Evolutionary conservation across 805 yeast genomes (phyloP).

Genomic region (Metschnikowia peoriensis): DNA sequence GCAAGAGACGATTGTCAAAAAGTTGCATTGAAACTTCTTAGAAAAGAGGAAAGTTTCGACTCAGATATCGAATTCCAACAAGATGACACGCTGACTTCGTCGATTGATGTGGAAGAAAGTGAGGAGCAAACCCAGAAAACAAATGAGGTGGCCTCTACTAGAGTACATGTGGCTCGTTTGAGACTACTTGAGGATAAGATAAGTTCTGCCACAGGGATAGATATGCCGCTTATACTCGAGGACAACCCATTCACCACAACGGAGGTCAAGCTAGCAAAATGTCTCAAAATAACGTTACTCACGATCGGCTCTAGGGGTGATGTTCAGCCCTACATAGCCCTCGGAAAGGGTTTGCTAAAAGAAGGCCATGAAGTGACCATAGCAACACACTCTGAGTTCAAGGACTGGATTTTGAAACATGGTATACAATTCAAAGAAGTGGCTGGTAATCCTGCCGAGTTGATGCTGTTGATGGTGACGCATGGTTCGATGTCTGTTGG

Average conservation of each 20-base stretch:
- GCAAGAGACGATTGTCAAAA: conserved; percentile 73
- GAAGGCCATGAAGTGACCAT: conserved; percentile 87
- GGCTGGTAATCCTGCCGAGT: conserved; percentile 91
- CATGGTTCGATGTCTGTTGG: conserved; percentile 86
- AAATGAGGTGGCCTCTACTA: conserved; percentile 11
- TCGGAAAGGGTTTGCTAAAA: conserved; percentile 70
- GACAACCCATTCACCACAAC: conserved; percentile 57
- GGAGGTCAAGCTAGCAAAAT: conserved; percentile 50
- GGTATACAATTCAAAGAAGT: conserved; percentile 68
- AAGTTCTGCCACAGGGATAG: conserved; percentile 56
- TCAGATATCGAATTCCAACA: conserved; percentile 34
- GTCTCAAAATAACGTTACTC: conserved; percentile 61
- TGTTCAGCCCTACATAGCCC: conserved; percentile 92
- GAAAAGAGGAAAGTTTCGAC: conserved; percentile 22
- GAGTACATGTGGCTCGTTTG: conserved; percentile 56
- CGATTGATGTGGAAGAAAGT: conserved; percentile 2
- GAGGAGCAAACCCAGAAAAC: conserved; percentile 4
- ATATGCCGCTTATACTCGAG: conserved; percentile 67
- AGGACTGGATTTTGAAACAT: conserved; percentile 65
- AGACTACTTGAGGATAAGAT: conserved; percentile 67
- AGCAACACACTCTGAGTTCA: conserved; percentile 83
- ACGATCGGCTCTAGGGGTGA: conserved; percentile 97
- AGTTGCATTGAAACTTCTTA: conserved; percentile 39
- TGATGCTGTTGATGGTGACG: conserved; percentile 89
- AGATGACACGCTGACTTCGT: conserved; percentile 7